Base-by-base conservation (phyloP, 1,139 yeast genomes). In the Citeromyces siamensis region DNA sequence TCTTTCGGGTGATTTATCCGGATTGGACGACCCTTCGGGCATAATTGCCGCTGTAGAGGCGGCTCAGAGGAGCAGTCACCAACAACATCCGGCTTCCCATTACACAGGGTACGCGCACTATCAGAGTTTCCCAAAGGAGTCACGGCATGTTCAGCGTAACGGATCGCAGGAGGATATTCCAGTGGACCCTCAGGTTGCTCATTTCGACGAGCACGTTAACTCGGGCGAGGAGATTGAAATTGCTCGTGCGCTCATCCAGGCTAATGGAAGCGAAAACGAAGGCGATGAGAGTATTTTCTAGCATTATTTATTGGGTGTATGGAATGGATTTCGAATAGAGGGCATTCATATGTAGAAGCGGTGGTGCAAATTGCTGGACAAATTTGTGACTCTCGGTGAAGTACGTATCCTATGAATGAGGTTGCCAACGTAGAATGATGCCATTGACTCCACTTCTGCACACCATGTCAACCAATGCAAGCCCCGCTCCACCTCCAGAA, bases 21-120 rank as follows among this genome's bases (percentile, higher is more conserved):
- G 64, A 1, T 51, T 66, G 36, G 75, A 69, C 43, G 67, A 59
- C 20, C 54, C 63, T 9, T 48, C 55, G 10, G 75, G 75, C 35
- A 66, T 77, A 9, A 68, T 77, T 40, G 84, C 81, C 0, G 83
- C 77, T 3, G 81, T 77, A 2, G 81, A 75, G 44, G 75, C 76
- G 34, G 82, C 76, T 0, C 77, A 71, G 44, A 46, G 68, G 37
- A 23, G 28, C 13, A 34, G 32, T 39, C 41, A 17, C 36, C 29
- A 45, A 48, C 34, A 32, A 19, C 33, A 39, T 18, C 22, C 33
- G 2, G 35, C 37, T 14, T 35, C 35, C 6, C 41, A 35, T 7
- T 37, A 38, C 17, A 42, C 33, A 14, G 40, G 40, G 22, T 40
- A 37, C 34, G 39, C 33, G 18, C 39, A 41, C 7, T 26, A 37